Base-by-base conservation (phyloP, 257 asterid genomes). In the Solanum stenotomum region DNA sequence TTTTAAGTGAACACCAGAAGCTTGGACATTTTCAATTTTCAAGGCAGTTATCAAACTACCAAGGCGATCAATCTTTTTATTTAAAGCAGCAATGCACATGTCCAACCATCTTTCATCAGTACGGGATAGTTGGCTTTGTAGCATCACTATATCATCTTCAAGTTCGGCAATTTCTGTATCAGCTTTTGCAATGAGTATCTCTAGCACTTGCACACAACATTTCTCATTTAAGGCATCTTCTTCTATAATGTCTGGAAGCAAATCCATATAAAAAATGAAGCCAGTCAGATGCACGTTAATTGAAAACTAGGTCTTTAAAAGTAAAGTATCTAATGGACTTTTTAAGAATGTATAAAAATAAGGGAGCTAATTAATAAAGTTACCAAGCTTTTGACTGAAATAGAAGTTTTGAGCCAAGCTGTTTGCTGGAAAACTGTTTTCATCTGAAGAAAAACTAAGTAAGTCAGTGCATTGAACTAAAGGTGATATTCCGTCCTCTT, bases 181-280 rank as follows among this genome's bases (percentile, higher is more conserved):
- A 56, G 93, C 95, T 85, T 91, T 92, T 87, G 88, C 86, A 22
- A 85, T 90, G 91, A 89, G 88, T 87, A 40, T 93, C 91, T 90
- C 87, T 33, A 94, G 92, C 89, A 91, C 96, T 91, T 92, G 92
- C 38, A 89, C 25, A 83, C 94, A 92, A 70, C 88, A 93, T 86
- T 87, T 88, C 89, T 92, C 93, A 89, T 95, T 94, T 90, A 92
- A 88, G 29, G 90, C 94, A 88, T 95, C 92, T 90, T 92, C 93
- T 89, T 92, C 96, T 42, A 92, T 85, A 81, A 85, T 59, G 90
- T 94, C 97, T 94, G 87, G 65, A 82, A 82, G 84, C 90, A 87
- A 87, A 70, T 88, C 87, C 29, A 86, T 11, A 85, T 9, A 75
- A 8, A 42, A 90, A 33, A 87, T 29, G 87, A 82, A 49, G 71